Conservation (phyloP, 345 rosid genomes). For the Anacardium occidentale region DNA sequence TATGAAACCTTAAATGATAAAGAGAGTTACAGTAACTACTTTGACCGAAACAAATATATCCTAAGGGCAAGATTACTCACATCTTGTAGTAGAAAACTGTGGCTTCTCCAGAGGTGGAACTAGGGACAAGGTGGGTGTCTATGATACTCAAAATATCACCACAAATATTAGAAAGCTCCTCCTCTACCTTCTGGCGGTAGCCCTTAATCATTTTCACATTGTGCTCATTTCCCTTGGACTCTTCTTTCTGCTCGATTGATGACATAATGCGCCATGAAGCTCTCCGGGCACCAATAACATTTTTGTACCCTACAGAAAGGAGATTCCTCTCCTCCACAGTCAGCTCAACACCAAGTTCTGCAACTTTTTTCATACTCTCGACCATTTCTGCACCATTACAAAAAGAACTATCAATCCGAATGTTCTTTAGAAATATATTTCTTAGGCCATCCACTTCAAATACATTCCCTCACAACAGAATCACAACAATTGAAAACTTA, state of each 20-base stretch:
- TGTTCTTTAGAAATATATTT: neutral
- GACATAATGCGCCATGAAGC: slow-evolving; percentile 99
- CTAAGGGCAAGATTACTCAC: slow-evolving; percentile 37
- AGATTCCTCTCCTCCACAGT: slow-evolving; percentile 97
- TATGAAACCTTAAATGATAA: neutral
- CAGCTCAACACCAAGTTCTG: slow-evolving; percentile 73
- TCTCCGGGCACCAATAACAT: slow-evolving; percentile 88
- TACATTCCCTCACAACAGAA: too few species aligned
- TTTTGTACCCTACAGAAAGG: slow-evolving; percentile 91
- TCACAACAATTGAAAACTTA: too few species aligned
- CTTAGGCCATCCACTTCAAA: neutral
- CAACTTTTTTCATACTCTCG: slow-evolving; percentile 90
- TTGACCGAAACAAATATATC: neutral
- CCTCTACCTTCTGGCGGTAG: slow-evolving; percentile 91
- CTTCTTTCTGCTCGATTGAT: slow-evolving; percentile 94
- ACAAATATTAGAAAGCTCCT: slow-evolving; percentile 83
- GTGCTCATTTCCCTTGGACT: slow-evolving; percentile 81
- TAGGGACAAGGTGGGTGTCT: slow-evolving; percentile 80
- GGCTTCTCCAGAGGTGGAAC: slow-evolving; percentile 86
- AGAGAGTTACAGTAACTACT: neutral
- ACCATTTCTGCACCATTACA: slow-evolving; percentile 70
- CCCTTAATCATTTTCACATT: slow-evolving; percentile 77
- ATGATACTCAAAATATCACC: slow-evolving; percentile 81
- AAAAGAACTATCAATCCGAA: neutral
- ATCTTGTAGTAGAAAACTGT: slow-evolving; percentile 96